phyloP scores from a whole-genome alignment of 176 grass and related monocot species.

The Tillandsia fasciculata region DNA sequence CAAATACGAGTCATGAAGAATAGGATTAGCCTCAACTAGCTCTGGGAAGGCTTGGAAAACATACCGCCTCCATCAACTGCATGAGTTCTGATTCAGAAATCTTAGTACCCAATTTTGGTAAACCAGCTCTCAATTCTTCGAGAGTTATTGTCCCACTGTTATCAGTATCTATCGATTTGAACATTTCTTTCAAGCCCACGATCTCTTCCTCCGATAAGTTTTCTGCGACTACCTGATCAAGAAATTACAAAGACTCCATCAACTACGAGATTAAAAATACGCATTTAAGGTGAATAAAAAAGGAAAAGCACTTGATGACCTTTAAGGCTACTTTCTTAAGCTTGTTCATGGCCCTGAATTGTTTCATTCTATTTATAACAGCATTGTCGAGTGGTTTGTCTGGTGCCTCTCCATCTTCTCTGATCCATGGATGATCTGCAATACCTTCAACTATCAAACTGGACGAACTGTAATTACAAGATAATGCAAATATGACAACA shows the following conservation, averaged over 20 bases:
- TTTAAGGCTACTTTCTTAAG: conserved; percentile 99
- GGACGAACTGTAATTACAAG: conserved; percentile 10
- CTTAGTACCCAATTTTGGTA: conserved; percentile 95
- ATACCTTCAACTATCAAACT: conserved; percentile 33
- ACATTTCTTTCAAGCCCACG: conserved; percentile 93
- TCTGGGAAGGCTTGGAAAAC: conserved; percentile 11
- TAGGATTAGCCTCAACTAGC: not conserved
- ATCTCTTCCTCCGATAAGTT: conserved; percentile 97
- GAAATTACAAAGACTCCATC: conserved; percentile 11
- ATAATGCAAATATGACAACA: not conserved
- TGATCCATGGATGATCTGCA: conserved; percentile 93
- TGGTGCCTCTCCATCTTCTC: conserved; percentile 92
- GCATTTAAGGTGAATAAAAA: not conserved
- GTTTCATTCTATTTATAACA: conserved; percentile 94
- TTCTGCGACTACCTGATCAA: conserved; percentile 71
- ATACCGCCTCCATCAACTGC: conserved; percentile 97
- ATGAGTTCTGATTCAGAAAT: conserved; percentile 93
- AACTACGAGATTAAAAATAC: conserved; percentile 5
- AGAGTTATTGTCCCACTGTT: conserved; percentile 96
- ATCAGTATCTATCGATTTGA: conserved; percentile 92
- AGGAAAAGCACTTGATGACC: conserved; percentile 40
- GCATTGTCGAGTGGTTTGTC: conserved; percentile 98
- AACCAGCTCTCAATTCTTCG: conserved; percentile 93
- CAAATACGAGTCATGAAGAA: not conserved
- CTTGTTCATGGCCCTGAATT: conserved; percentile 99